These are phyloP conservation scores for Fusarium domesticum DNA, from an alignment of 2,329 filamentous ascomycete genomes.

Conservation along the genomic window DNA sequence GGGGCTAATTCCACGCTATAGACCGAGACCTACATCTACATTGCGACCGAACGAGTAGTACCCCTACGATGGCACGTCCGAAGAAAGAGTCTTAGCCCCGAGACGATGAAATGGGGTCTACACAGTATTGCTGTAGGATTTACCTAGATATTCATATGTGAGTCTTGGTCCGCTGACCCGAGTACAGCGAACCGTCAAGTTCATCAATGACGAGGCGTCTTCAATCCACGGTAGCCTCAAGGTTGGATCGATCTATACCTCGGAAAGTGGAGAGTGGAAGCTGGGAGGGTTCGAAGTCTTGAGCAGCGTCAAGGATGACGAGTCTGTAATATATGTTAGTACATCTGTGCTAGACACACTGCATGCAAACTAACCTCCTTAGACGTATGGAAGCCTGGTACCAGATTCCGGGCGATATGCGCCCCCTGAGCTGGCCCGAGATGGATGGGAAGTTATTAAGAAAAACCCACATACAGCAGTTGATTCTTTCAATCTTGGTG, in stretches of 20 bases:
- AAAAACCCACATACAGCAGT: constrained; percentile 75
- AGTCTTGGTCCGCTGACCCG: constrained; percentile 19
- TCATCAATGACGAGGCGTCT: constrained; percentile 89
- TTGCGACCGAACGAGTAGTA: constrained; percentile 86
- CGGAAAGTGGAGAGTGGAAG: constrained; percentile 98
- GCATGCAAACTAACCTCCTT: constrained; percentile 12
- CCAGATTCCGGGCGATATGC: constrained; percentile 83
- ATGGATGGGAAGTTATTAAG: constrained; percentile 91
- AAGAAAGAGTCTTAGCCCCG: constrained; percentile 80
- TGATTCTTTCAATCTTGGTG: constrained; percentile 84
- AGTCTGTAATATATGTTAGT: constrained; percentile 80
- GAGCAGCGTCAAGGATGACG: constrained; percentile 93
- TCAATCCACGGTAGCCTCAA: constrained; percentile 88
- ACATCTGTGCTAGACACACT: neutral
- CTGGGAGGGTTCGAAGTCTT: constrained; percentile 89
- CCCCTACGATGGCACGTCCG: constrained; percentile 89
- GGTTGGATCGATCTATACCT: constrained; percentile 84
- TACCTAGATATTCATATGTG: no score
- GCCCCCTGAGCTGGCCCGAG: constrained; percentile 79
- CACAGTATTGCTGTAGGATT: constrained; percentile 72
- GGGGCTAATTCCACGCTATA: constrained; percentile 38
- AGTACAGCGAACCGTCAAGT: constrained; percentile 81
- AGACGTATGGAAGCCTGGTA: constrained; percentile 83
- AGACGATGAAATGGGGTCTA: constrained; percentile 96
- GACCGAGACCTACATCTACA: constrained; percentile 94